Conservation (phyloP, 768 basidiomycete species). For the Amanita fuliginea region DNA sequence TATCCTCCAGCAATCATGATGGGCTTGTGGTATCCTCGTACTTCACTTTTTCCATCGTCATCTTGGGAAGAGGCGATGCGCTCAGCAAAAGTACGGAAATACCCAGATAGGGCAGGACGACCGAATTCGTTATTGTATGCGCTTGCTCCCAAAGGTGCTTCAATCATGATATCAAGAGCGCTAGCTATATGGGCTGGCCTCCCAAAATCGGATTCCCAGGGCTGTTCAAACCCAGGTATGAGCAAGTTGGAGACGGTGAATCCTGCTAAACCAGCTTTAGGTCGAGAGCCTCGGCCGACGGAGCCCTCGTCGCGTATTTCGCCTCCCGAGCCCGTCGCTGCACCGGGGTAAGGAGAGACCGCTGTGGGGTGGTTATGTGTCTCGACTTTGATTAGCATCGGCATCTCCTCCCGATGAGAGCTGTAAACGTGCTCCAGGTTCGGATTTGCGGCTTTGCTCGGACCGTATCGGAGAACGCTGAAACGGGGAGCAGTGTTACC, state of each 20-base stretch:
- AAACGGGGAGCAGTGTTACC: conserved; percentile 74
- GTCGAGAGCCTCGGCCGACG: conserved; percentile 88
- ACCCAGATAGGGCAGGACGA: conserved; percentile 83
- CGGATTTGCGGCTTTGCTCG: conserved; percentile 13
- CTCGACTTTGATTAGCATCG: conserved; percentile 93
- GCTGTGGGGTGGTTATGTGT: conserved; percentile 99
- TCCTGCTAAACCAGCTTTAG: conserved; percentile 89
- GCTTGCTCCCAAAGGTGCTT: conserved; percentile 88
- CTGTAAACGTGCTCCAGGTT: conserved; percentile 36
- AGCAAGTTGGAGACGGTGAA: conserved; percentile 91
- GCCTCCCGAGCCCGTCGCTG: conserved; percentile 95
- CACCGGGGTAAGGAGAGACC: conserved; percentile 97
- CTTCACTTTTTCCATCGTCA: conserved; percentile 35
- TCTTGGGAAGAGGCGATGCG: conserved; percentile 45
- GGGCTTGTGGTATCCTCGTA: conserved; percentile 97
- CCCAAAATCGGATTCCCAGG: conserved; percentile 95
- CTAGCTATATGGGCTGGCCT: conserved; percentile 85
- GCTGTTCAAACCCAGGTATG: conserved; percentile 84
- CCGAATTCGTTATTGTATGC: conserved; percentile 99
- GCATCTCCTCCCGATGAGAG: conserved; percentile 58
- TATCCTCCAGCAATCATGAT: conserved; percentile 99
- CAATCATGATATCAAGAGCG: conserved; percentile 93
- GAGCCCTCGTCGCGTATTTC: conserved; percentile 98
- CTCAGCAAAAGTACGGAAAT: conserved; percentile 92
- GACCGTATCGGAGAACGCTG: conserved; percentile 28